These are phyloP conservation scores for Trichophyton simii DNA, from an alignment of 2,329 filamentous ascomycete genomes.

Conservation along the genomic window DNA sequence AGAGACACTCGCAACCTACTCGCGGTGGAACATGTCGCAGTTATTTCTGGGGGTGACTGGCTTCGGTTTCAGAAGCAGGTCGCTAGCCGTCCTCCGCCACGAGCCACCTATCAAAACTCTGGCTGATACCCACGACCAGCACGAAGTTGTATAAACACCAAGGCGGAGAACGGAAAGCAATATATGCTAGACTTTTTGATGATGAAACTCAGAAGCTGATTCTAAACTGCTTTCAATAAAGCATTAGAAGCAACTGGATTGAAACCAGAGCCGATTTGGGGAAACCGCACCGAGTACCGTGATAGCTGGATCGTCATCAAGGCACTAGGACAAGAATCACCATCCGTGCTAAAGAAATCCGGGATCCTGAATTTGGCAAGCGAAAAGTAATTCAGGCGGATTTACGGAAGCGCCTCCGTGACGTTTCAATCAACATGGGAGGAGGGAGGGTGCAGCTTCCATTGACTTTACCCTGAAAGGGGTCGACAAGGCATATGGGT, in stretches of 20 bases:
- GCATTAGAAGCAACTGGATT: neutral
- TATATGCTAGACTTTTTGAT: neutral
- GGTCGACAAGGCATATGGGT: neutral
- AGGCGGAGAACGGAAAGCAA: neutral
- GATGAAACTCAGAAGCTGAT: neutral
- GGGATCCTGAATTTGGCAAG: neutral
- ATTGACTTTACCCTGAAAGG: neutral
- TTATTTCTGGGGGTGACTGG: too few relatives aligned
- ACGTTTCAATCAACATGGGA: neutral
- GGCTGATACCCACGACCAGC: neutral
- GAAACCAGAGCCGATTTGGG: neutral
- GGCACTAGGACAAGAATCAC: neutral
- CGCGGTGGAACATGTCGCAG: too few relatives aligned
- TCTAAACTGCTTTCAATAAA: neutral
- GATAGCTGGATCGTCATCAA: neutral
- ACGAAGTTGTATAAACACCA: neutral
- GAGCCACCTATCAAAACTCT: neutral
- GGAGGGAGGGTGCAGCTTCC: neutral
- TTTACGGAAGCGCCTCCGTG: neutral
- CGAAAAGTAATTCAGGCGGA: neutral
- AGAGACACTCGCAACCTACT: too few relatives aligned
- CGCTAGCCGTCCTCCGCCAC: too few relatives aligned
- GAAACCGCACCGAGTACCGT: neutral
- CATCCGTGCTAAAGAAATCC: neutral
- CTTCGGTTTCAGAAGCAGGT: too few relatives aligned